Conservation (phyloP, 176 grass and related monocot species). For the Eragrostis nindensis region DNA sequence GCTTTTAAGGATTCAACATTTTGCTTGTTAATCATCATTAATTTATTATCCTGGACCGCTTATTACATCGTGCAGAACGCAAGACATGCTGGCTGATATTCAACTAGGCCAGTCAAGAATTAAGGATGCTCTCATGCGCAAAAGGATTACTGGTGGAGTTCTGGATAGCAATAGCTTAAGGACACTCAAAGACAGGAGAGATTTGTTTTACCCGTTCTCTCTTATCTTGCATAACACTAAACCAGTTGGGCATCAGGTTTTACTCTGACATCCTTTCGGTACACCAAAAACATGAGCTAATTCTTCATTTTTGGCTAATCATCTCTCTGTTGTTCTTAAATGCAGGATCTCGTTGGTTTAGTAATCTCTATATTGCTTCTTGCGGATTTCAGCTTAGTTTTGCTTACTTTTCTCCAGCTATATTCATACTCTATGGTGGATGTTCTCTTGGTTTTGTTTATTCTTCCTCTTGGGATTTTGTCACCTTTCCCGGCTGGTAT, state of each 20-base stretch:
- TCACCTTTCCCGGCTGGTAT: slow-evolving; percentile 99
- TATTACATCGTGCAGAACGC: slow-evolving; percentile 55
- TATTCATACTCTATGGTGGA: slow-evolving; percentile 96
- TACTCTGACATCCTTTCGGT: slow-evolving; percentile 6
- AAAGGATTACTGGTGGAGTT: slow-evolving; percentile 84
- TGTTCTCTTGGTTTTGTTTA: slow-evolving; percentile 92
- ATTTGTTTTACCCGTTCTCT: slow-evolving; percentile 91
- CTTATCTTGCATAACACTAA: slow-evolving; percentile 95
- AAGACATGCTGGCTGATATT: slow-evolving; percentile 50
- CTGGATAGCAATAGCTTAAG: slow-evolving; percentile 73
- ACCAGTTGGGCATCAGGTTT: slow-evolving; percentile 97
- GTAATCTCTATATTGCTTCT: slow-evolving; percentile 95
- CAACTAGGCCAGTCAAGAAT: slow-evolving; percentile 55
- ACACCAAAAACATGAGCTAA: slow-evolving; percentile 15
- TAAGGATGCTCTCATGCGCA: slow-evolving; percentile 63
- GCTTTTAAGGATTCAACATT: slow-evolving; percentile 20
- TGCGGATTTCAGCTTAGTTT: slow-evolving; percentile 93
- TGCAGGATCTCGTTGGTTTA: slow-evolving; percentile 99
- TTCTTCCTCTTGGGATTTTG: slow-evolving; percentile 97
- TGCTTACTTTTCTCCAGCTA: slow-evolving; percentile 95
- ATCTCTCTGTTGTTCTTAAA: slow-evolving; percentile 40
- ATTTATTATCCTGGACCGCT: slow-evolving; percentile 35
- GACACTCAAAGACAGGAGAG: slow-evolving; percentile 82
- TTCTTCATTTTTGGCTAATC: slow-evolving; percentile 38
- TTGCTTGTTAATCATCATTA: slow-evolving; percentile 15